Evolutionary conservation across 495 filamentous ascomycete species (phyloP).

Genomic region (Usnea hakonensis): DNA sequence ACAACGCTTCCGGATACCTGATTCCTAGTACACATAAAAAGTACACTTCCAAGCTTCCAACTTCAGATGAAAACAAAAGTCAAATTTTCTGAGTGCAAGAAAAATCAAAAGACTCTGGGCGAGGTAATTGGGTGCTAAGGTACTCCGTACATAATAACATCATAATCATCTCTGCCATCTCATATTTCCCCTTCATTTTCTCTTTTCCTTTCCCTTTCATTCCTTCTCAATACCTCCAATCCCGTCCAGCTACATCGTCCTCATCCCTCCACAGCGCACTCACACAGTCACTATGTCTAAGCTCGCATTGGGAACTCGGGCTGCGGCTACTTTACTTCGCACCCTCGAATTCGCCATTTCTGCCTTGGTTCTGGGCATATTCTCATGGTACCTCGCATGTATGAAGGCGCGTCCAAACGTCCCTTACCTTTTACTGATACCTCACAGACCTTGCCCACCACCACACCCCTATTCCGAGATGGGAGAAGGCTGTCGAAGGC

Average conservation of each 20-base stretch:
- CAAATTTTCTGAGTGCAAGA: neutral
- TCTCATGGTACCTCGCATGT: conserved; percentile 59
- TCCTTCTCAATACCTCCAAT: neutral
- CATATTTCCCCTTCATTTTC: too few relatives aligned
- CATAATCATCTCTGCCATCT: neutral
- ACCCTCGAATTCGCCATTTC: conserved; percentile 62
- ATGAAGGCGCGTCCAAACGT: conserved; percentile 38
- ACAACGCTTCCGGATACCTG: neutral
- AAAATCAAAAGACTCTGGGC: neutral
- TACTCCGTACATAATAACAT: neutral
- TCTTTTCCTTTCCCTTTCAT: neutral
- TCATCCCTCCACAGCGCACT: neutral
- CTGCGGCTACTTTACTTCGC: conserved; percentile 56
- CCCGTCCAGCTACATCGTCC: neutral
- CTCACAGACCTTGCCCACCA: conserved; percentile 48
- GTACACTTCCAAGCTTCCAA: too few relatives aligned
- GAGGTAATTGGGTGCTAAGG: too few relatives aligned
- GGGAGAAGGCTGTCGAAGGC: conserved; percentile 71
- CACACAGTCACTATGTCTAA: conserved; percentile 31
- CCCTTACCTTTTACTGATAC: conserved; percentile 33
- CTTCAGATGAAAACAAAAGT: too few relatives aligned
- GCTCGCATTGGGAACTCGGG: conserved; percentile 53
- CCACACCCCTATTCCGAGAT: conserved; percentile 49
- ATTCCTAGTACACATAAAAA: too few relatives aligned
- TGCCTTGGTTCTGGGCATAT: conserved; percentile 68